Base-by-base conservation (phyloP, 2,329 filamentous ascomycete species). In the Exophiala xenobiotica region DNA sequence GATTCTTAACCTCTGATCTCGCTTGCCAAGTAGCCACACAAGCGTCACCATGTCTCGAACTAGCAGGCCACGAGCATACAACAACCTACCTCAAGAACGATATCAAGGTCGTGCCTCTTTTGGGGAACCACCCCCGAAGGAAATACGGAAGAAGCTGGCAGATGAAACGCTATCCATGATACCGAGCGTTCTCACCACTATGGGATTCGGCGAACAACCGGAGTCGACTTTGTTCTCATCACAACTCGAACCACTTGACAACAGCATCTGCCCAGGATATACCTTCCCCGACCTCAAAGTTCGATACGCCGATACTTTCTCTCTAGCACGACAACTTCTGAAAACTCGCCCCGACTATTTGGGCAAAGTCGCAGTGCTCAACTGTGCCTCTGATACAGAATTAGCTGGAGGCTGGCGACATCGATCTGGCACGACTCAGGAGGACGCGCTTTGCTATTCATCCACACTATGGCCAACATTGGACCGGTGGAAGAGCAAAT, bases 71-170 rank as follows among this genome's bases (percentile, higher is more conserved):
- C 48, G 48, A 26, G 40, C 40, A 18, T 22, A 24, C 40, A 24
- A 51, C 31, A 44, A 45, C 24, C 22, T 51, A 27, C 48, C 48
- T 16, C 6, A 40, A 39, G 48, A 51, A 18, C 48, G 48, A 4
- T 51, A 51, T 26, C 48, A 51, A 26, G 48, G 48, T 20, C 48
- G 48, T 29, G 48, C 48, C 31, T 51, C 40, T 3, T 44, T 51
- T 29, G 40, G 19, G 35, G 27, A 44, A 19, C 41, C 48, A 18
- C 29, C 48, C 16, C 6, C 26, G 14, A 46, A 45, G 16, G 22
- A 33, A 31, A 51, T 45, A 24, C 40, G 48, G 18, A 45, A 39
- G 40, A 26, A 18, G 18, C 24, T 38, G 16, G 40, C 41, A 7
- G 41, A 51, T n/a, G 20, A 51, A 9, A 51, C 48, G 42, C 41